A percentile compares a stretch with the other conserved stretches of the same genome.
Conservation (phyloP, 2,329 filamentous ascomycete species). For the Fusarium oligoseptatum region DNA sequence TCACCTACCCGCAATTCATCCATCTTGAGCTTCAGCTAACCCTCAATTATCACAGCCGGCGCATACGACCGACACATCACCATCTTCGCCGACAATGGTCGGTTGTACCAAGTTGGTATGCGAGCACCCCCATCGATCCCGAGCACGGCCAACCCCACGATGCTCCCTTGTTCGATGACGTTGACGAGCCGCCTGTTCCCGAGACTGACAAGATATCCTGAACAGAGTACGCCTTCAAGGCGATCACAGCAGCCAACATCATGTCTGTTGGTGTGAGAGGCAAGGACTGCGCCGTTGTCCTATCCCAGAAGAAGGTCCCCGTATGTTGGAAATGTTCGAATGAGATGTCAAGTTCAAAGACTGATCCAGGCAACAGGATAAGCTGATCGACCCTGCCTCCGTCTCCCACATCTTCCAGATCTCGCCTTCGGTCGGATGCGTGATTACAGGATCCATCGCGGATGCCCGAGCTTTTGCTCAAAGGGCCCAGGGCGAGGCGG, state of each 20-base stretch:
- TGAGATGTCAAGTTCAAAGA: slow-evolving; percentile 6
- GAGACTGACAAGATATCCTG: slow-evolving; percentile 39
- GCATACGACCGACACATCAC: slow-evolving; percentile 99
- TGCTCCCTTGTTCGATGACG: slow-evolving; percentile 26
- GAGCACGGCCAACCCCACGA: slow-evolving; percentile 23
- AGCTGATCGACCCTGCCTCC: slow-evolving; percentile 97
- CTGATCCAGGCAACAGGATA: slow-evolving; percentile 75
- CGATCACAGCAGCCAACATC: slow-evolving; percentile 98
- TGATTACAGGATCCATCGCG: slow-evolving; percentile 98
- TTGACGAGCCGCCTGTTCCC: slow-evolving; percentile 28
- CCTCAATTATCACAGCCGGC: slow-evolving; percentile 60
- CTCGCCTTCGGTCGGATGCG: slow-evolving; percentile 95
- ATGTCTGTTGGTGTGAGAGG: slow-evolving; percentile 96
- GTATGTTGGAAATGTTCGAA: slow-evolving; percentile 66
- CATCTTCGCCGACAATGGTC: slow-evolving; percentile 98
- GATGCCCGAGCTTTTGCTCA: slow-evolving; percentile 95
- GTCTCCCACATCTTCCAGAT: slow-evolving; percentile 98
- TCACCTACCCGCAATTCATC: slow-evolving; percentile 20
- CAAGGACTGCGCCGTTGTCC: slow-evolving; percentile 95
- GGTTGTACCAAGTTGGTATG: slow-evolving; percentile 99
- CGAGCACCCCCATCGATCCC: slow-evolving; percentile 14
- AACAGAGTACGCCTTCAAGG: slow-evolving; percentile 99
- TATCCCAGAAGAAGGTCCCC: slow-evolving; percentile 99
- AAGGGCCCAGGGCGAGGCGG: slow-evolving; percentile 93
- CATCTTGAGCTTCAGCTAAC: slow-evolving; percentile 46